A percentile compares a stretch with the other conserved stretches of the same genome.
These are phyloP conservation scores for Aspergillus luchuensis DNA, from an alignment of 2,329 filamentous ascomycete species.

Conservation along the genomic window DNA sequence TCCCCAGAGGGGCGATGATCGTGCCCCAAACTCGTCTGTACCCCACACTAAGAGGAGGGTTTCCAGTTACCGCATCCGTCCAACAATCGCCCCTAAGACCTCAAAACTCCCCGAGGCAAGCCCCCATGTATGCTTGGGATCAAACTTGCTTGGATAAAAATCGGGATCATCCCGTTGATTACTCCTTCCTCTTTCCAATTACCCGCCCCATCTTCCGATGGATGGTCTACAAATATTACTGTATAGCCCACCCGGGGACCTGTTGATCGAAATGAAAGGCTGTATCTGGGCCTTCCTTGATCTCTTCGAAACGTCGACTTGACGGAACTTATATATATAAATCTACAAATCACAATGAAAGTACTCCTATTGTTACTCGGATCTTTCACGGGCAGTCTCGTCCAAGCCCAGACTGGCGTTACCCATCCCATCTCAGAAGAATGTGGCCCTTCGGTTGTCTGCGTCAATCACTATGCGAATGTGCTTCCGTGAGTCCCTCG, in stretches of 20 bases:
- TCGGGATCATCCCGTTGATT: neutral
- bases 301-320: neutral
- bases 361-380: neutral
- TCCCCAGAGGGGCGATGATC: slow-evolving; percentile 1
- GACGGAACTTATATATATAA: neutral
- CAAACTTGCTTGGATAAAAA: neutral
- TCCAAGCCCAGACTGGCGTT: slow-evolving; percentile 29
- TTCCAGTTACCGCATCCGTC: neutral
- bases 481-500: slow-evolving; percentile 23
- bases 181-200: neutral
- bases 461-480: slow-evolving; percentile 42
- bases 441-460: slow-evolving; percentile 38
- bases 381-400: slow-evolving; percentile 14
- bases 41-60: slow-evolving; percentile 2
- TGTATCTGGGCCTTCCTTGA: neutral
- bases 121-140: neutral
- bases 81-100: neutral
- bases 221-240: neutral
- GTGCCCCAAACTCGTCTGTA: neutral
- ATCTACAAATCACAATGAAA: neutral
- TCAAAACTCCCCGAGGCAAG: neutral
- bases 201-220: neutral
- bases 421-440: slow-evolving; percentile 32
- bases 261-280: neutral
- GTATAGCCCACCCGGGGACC: neutral